These are phyloP conservation scores for Termitomyces sp. DNA, from an alignment of 768 basidiomycete genomes.

Conservation along the genomic window DNA sequence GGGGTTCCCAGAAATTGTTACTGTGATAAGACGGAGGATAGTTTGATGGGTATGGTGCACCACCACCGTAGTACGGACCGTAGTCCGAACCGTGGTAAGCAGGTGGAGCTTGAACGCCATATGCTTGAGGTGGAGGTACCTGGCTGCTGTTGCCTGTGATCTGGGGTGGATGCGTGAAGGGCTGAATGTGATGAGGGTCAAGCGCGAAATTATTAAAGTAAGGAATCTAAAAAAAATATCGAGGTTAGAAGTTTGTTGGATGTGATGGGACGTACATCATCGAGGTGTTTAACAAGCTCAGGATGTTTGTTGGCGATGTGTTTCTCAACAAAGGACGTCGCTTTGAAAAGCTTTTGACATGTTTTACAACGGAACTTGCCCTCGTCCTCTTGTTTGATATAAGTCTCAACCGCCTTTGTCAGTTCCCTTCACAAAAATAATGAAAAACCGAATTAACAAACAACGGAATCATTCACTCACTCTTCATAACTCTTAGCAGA, in stretches of 20 bases:
- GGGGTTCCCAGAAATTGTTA: conserved; percentile 34
- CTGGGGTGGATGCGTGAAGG: conserved; percentile 75
- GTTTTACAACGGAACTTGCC: conserved; percentile 96
- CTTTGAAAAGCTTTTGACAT: conserved; percentile 97
- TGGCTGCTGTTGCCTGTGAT: conserved; percentile 60
- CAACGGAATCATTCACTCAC: conserved; percentile 35
- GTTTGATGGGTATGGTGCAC: conserved; percentile 24
- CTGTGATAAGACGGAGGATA: conserved; percentile 43
- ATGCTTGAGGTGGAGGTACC: conserved; percentile 79
- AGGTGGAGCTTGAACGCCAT: conserved; percentile 65
- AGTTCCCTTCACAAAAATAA: conserved; percentile 58
- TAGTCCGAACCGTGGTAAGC: conserved; percentile 36
- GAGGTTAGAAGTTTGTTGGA: conserved; percentile 9
- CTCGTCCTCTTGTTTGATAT: conserved; percentile 93
- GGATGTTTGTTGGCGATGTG: conserved; percentile 94
- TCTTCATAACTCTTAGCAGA: conserved; percentile 89
- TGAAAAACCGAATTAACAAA: conserved; percentile 5
- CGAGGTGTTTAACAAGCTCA: conserved; percentile 76
- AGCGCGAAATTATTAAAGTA: conserved; percentile 96
- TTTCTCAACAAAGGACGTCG: conserved; percentile 94
- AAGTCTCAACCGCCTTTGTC: conserved; percentile 68
- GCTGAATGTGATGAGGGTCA: conserved; percentile 90
- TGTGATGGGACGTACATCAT: conserved; percentile 57
- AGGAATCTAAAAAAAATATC: conserved; percentile 47
- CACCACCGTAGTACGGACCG: conserved; percentile 28